Base-by-base conservation (phyloP, 2,329 filamentous ascomycete genomes). In the Didymella pomorum region DNA sequence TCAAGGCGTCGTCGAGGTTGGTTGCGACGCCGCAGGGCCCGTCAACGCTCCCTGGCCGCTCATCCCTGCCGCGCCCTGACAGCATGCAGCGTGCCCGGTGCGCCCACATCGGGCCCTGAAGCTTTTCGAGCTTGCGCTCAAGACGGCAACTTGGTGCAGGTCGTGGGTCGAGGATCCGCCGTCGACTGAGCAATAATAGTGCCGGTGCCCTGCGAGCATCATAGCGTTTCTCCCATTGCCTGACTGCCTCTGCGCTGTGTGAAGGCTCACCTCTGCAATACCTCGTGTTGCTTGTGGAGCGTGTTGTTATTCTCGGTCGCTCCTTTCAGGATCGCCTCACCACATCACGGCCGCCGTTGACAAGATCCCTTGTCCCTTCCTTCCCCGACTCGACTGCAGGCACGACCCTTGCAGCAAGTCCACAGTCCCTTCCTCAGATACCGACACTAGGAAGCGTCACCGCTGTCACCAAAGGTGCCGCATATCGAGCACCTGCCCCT, bases 391-490 rank as follows among this genome's bases (percentile, higher is more conserved):
- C 31, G 29, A 53, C 26, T 48, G 50, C 68, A 71, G 62, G 69
- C 66, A 64, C 66, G 59, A 71, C 67, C 72, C 74, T 75, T 73
- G 72, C 70, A 66, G 62, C 42, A 61, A 51, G 37, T 28, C 50
- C 56, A 50, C 56, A 41, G 50, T 50, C 64, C 63, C 52, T 65
- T 60, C 66, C 60, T 58, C 61, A 55, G 55, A 50, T 45, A 48
- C 57, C 51, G 48, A 45, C 56, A 55, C 59, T 64, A 63, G 59
- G 58, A 67, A 56, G 57, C 50, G 57, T 67, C 57, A 46, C 54
- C 43, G 43, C 60, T 56, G 56, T 43, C 41, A 43, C 23, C 23
- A n/a, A 39, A 26, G 23, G 51, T 56, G 53, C 47, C 51, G 48
- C 54, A 52, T 57, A 57, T 52, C 54, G 54, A 50, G 39, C 45